Base-by-base conservation (phyloP, 1,139 yeast genomes). In the Schizosaccharomyces versatilis region DNA sequence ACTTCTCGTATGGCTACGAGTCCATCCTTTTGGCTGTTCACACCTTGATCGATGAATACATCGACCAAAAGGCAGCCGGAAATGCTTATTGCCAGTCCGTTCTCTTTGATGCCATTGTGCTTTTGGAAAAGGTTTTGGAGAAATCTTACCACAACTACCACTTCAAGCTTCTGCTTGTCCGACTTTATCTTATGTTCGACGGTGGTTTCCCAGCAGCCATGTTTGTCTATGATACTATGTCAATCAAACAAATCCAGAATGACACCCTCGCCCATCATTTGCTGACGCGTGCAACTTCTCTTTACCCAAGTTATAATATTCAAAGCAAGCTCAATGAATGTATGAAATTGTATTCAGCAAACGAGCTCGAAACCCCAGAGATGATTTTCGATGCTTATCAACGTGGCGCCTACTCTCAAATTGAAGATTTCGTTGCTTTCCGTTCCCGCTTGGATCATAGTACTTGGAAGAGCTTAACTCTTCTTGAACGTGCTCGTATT, bases 221-320 rank as follows among this genome's bases (percentile, higher is more conserved):
- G 14, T 68, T 68, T 9, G 76, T 79, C 55, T 80, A 73, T 63
- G 69, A 75, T 7, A 62, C 70, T 0, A 68, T 90, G 54, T 76
- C 78, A 52, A 76, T 86, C 59, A 84, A 82, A 62, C 81, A 81
- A 70, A 68, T 86, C 10, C 98, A 90, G 66, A 72, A 76, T 59
- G 97, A 90, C 63, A 78, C 90, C 0, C 67, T 86, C 55, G 74
- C 80, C 14, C 80, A 81, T 59, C 71, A 73, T 58, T 64, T 83
- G 12, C 64, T 72, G 7, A 71, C 78, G 0, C 56, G 60, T 7
- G 62, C 63, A 1, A 63, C 64, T 0, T 55, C 61, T 14, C 62
- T 72, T 6, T 57, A 56, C n/a, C 55, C 54, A 10, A 41, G 54
- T 12, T 38, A 51, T 14, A 49, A 24, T 19, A 52, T 51, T 19